Base-by-base conservation (phyloP, 2,329 filamentous ascomycete species). In the Diaporthe sp. region DNA sequence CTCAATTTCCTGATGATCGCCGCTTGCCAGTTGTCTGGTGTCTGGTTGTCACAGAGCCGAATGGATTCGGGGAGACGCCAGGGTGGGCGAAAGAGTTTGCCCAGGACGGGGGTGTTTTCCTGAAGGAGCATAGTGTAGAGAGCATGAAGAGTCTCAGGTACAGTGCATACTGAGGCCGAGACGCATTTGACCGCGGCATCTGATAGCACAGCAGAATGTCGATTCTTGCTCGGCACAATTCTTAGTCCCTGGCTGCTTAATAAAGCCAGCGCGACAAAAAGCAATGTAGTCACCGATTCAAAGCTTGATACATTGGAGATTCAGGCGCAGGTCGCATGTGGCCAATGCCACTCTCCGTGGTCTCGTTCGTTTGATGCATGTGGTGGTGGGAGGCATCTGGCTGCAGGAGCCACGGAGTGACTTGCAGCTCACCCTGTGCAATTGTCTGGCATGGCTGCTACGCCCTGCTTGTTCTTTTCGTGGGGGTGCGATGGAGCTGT, bases 11-110 rank as follows among this genome's bases (percentile, higher is more conserved):
- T 65, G 59, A 57, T 65, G 71, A 73, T 73, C 71, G 58, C 61
- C 71, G 61, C 71, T 73, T 73, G 71, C 71, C 58, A 73, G 58
- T 62, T 73, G 70, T 65, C 70, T 72, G 70, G 58, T 55, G 70
- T 22, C 46, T 69, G 70, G 46, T 59, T 55, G 58, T 65, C 57
- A 73, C 58, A 57, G 61, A 65, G 59, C 39, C 49, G 71, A 57
- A 53, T 44, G 37, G 51, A 55, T 57, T 65, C 71, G 71, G 58
- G 34, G 17, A 73, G 59, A 57, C 73, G 73, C 61, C 53, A 57
- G 31, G 42, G 61, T 67, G 58, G n/a, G 42, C 39, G 15, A 53
- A 73, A 73, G 34, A 73, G 71, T 62, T 72, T 61, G 61, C 61
- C 37, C 71, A 74, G 39, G 57, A 53, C 74, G 74, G 74, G 51